Percentiles rank a stretch among this genome's conserved stretches.
phyloP scores from a whole-genome alignment of 2,329 filamentous ascomycete species.

The Fusarium coffeatum region DNA sequence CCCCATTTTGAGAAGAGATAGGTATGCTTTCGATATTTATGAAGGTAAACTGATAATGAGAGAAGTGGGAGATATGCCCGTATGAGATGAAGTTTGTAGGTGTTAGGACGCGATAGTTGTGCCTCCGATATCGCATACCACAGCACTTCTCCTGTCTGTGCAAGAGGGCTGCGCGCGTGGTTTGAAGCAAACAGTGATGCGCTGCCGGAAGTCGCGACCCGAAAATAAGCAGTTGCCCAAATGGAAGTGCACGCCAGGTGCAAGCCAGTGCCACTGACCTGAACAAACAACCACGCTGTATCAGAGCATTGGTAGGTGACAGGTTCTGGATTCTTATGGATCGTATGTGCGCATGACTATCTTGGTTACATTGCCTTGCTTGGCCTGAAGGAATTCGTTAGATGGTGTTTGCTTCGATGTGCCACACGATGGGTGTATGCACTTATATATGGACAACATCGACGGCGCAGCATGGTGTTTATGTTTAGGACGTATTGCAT shows the following conservation, averaged over 20 bases:
- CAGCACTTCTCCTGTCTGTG: background rate
- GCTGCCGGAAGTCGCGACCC: background rate
- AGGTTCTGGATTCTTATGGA: background rate
- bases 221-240: background rate
- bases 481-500: background rate
- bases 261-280: background rate
- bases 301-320: background rate
- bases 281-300: background rate
- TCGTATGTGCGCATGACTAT: too few relatives aligned
- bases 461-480: background rate
- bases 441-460: background rate
- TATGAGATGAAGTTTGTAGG: background rate
- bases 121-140: background rate
- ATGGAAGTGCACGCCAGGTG: background rate
- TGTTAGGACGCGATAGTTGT: fast-evolving
- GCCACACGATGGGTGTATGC: background rate
- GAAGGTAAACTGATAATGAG: background rate
- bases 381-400: background rate
- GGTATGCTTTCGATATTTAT: background rate
- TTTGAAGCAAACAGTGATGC: background rate
- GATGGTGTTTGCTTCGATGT: background rate
- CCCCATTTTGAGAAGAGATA: conserved; percentile 53
- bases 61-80: too few relatives aligned
- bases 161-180: too few relatives aligned
- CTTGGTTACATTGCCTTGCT: background rate